These are phyloP conservation scores for Gryganskiella cystojenkinii DNA, from an alignment of 192 early-diverging fungal genomes.

Conservation along the genomic window DNA sequence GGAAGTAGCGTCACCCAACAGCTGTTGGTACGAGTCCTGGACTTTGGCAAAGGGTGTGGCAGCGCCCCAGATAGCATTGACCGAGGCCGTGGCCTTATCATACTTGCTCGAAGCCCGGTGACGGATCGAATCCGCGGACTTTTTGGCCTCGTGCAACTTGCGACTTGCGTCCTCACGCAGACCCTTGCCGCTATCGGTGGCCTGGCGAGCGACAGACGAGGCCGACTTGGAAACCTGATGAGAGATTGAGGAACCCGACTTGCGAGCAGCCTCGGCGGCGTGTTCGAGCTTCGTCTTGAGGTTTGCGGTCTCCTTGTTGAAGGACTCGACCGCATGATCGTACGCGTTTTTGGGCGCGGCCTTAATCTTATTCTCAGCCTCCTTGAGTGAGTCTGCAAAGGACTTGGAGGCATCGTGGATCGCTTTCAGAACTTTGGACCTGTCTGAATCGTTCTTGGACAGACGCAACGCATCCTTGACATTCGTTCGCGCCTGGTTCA, in stretches of 20 bases:
- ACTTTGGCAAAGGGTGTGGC: constrained; percentile 25
- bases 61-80: constrained; percentile 36
- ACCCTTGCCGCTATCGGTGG: constrained; percentile 7
- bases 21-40: constrained; percentile 29
- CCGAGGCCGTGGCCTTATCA: constrained; percentile 27
- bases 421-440: constrained; percentile 15
- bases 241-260: constrained; percentile 36
- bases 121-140: constrained; percentile 14
- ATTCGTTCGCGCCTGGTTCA: constrained; percentile 13
- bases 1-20: constrained; percentile 21
- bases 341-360: constrained; percentile 35
- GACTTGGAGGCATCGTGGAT: constrained; percentile 24
- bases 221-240: constrained; percentile 31
- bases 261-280: constrained; percentile 16
- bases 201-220: constrained; percentile 16
- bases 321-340: constrained; percentile 27
- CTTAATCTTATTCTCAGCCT: constrained; percentile 44
- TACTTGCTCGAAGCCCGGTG: constrained; percentile 18
- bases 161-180: constrained; percentile 19
- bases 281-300: constrained; percentile 35
- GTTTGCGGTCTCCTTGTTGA: constrained; percentile 33
- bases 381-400: constrained; percentile 18
- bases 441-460: constrained; percentile 24
- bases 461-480: constrained; percentile 14
- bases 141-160: constrained; percentile 15